Percentiles rank a stretch among this genome's conserved stretches.
These are phyloP conservation scores for Gossypium ekmanianum DNA, from an alignment of 345 rosid genomes.

Conservation along the genomic window DNA sequence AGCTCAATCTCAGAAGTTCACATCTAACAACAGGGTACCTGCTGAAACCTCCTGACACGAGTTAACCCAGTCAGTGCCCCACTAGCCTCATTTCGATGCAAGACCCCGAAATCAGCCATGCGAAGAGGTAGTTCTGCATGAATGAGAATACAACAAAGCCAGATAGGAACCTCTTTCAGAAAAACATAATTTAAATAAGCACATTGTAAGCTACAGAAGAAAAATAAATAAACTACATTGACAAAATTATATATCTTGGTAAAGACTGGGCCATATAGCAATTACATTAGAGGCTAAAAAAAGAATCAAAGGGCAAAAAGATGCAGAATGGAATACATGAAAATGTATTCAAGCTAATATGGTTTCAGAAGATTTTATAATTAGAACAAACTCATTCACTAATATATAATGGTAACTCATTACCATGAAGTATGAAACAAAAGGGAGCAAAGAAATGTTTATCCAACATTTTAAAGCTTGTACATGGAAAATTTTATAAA, in stretches of 20 bases:
- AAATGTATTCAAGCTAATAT: background rate
- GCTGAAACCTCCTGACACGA: conserved; percentile 96
- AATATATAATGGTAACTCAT: background rate
- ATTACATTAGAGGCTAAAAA: conserved; percentile 1
- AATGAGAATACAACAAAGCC: conserved; percentile 6
- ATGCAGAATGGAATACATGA: background rate
- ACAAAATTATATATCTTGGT: background rate
- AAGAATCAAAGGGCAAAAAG: background rate
- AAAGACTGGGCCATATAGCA: background rate
- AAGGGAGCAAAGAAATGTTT: background rate
- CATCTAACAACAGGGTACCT: conserved; percentile 42
- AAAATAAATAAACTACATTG: background rate
- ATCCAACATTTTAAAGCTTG: background rate
- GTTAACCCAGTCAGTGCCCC: conserved; percentile 95
- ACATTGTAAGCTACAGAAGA: background rate
- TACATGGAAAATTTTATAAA: background rate
- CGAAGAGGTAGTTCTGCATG: conserved; percentile 85
- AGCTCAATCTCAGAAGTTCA: background rate
- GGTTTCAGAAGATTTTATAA: background rate
- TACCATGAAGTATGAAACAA: background rate
- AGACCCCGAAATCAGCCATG: conserved; percentile 91
- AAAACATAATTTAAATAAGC: conserved; percentile 3
- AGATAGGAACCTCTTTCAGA: background rate
- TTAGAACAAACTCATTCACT: background rate
- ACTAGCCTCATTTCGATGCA: conserved; percentile 97